These are phyloP conservation scores for Phialophora macrospora DNA, from an alignment of 2,329 filamentous ascomycete species.

Conservation along the genomic window DNA sequence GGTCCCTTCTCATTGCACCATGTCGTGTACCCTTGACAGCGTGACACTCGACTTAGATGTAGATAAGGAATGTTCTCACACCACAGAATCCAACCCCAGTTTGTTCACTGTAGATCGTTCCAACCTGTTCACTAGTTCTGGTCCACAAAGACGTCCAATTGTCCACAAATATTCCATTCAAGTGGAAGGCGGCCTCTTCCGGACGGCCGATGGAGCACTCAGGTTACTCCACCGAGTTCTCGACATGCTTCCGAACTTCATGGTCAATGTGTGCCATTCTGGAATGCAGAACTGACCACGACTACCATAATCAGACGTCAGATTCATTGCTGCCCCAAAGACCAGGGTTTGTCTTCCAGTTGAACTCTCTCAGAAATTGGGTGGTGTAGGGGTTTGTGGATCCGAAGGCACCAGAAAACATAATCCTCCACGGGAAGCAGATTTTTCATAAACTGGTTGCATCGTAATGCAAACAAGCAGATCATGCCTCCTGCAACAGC, in stretches of 20 bases:
- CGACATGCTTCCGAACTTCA: no score
- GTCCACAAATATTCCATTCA: not conserved
- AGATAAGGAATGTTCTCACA: not conserved
- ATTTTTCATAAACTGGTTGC: slow-evolving; percentile 62
- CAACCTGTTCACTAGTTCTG: not conserved
- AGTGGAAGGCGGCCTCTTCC: not conserved
- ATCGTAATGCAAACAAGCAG: slow-evolving; percentile 66
- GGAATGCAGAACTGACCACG: no score
- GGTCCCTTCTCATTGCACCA: not conserved
- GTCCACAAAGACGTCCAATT: not conserved
- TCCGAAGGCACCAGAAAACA: slow-evolving; percentile 65
- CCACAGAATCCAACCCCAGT: not conserved
- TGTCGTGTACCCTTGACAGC: not conserved
- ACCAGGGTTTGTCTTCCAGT: slow-evolving; percentile 2
- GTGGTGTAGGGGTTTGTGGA: slow-evolving; percentile 63
- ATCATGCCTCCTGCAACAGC: slow-evolving; percentile 70
- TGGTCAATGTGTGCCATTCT: no score
- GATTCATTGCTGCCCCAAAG: not conserved
- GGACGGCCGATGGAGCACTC: not conserved
- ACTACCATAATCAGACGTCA: no score
- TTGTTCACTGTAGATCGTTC: not conserved
- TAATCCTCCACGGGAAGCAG: slow-evolving; percentile 69
- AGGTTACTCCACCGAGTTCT: no score
- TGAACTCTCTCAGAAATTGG: not conserved
- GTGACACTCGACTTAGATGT: not conserved